Evolutionary conservation across 345 rosid genomes (phyloP).

Genomic region (Aquilaria malaccensis): DNA sequence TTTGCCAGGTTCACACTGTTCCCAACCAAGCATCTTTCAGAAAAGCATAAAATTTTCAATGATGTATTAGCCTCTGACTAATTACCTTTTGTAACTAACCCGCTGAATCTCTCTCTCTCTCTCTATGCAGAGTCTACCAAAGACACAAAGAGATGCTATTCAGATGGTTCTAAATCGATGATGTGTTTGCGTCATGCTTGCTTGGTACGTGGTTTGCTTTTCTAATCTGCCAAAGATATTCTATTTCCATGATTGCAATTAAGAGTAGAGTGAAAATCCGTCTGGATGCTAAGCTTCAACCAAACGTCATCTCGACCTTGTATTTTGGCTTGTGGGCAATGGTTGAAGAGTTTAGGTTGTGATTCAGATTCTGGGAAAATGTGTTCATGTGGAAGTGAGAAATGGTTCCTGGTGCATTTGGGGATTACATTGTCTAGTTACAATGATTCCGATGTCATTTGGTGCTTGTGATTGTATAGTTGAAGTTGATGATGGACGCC

Average conservation of each 20-base stretch:
- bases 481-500: no score
- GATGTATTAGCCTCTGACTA: no score
- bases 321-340: no score
- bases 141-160: slow-evolving; percentile 43
- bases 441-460: no score
- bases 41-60: neutral
- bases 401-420: no score
- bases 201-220: neutral
- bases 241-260: neutral
- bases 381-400: no score
- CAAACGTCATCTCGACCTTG: no score
- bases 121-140: slow-evolving; percentile 46
- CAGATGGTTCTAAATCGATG: slow-evolving; percentile 29
- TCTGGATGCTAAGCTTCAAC: slow-evolving; percentile 2
- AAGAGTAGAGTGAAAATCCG: neutral
- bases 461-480: no score
- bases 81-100: neutral
- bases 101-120: slow-evolving; percentile 3
- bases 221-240: neutral
- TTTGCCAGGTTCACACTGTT: slow-evolving; percentile 53
- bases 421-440: no score
- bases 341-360: neutral
- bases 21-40: slow-evolving; percentile 3
- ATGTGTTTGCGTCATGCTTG: slow-evolving; percentile 6
- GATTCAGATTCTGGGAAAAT: neutral